Base-by-base conservation (phyloP, 83 land plant genomes). In the Isoetes engelmannii region DNA sequence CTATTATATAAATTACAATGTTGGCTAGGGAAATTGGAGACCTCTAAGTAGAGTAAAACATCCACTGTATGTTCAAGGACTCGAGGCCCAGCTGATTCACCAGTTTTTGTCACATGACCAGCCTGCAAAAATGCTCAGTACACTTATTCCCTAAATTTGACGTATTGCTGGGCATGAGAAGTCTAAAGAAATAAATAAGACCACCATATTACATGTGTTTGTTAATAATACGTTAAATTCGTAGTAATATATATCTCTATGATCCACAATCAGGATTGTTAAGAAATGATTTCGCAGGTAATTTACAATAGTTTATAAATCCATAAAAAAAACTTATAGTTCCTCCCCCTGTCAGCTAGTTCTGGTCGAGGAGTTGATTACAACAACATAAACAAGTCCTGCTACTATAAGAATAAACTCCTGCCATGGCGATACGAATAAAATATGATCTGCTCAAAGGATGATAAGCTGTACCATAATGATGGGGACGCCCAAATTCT, bases 61-160 rank as follows among this genome's bases (percentile, higher is more conserved):
- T 93, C 98, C 37, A 93, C 98, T 5, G 87, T 84, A 69, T 93
- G 98, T 83, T 93, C 98, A 64, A 93, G 69, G 9, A 90, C 80
- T 71, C 92, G 87, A 64, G 98, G 98, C 44, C 98, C 98, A 50
- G 98, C 98, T 64, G 90, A 84, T 44, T 93, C 98, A 43, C 98
- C 98, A 64, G 82, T 67, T 82, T 90, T 90, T 58, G 89, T 93
- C 68, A 93, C 90, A 87, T 93, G 98, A 20, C 98, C 98, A 69
- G 81, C 84, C 96, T 93, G 84, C 73, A 76, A 71, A 68, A 12
- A 51, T 0, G 13, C 13, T 12, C 55, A 12, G 3, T 51, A 51
- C 17, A 51, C 2, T 17, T 12, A 51, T 51, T 3, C 55, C 0
- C 13, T 3, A 51, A 12, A 51, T 12, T 1, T 12, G 55, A 51